Percentiles rank a stretch among this genome's conserved stretches.
phyloP scores from a whole-genome alignment of 257 asterid genomes.

The Solanum tarapatanum region DNA sequence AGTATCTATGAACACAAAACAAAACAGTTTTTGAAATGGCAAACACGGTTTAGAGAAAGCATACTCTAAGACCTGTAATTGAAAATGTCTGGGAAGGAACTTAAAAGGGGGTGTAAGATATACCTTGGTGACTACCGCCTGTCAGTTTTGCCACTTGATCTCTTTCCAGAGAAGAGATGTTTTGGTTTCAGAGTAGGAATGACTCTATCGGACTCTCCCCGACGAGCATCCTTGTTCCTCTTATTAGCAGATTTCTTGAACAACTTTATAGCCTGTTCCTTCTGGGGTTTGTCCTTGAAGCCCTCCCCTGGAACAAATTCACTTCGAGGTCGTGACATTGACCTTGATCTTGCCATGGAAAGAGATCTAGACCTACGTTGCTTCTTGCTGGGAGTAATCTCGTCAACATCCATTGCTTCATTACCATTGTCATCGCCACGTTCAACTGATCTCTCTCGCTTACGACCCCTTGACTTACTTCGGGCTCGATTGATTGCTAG shows the following conservation, averaged over 20 bases:
- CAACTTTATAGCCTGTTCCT: slow-evolving; percentile 54
- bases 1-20: not conserved
- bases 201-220: slow-evolving; percentile 85
- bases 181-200: slow-evolving; percentile 75
- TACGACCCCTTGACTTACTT: slow-evolving; percentile 75
- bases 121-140: slow-evolving; percentile 64
- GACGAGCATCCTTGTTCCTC: slow-evolving; percentile 79
- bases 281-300: slow-evolving; percentile 62
- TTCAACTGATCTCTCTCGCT: slow-evolving; percentile 69
- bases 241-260: slow-evolving; percentile 41
- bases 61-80: not conserved
- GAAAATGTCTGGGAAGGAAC: not conserved
- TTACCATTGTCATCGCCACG: slow-evolving; percentile 15
- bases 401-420: slow-evolving; percentile 68
- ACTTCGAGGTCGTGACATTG: slow-evolving; percentile 56
- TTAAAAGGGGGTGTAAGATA: not conserved
- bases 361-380: slow-evolving; percentile 17
- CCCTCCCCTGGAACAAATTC: slow-evolving; percentile 89
- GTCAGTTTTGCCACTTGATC: slow-evolving; percentile 68
- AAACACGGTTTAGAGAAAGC: not conserved
- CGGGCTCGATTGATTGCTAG: slow-evolving; percentile 73
- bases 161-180: slow-evolving; percentile 85
- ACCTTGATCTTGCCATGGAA: slow-evolving; percentile 28
- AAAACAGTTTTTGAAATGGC: not conserved
- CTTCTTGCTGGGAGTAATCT: slow-evolving; percentile 54